These are phyloP conservation scores for Albatrellus ellisii DNA, from an alignment of 768 basidiomycete genomes.

Conservation along the genomic window DNA sequence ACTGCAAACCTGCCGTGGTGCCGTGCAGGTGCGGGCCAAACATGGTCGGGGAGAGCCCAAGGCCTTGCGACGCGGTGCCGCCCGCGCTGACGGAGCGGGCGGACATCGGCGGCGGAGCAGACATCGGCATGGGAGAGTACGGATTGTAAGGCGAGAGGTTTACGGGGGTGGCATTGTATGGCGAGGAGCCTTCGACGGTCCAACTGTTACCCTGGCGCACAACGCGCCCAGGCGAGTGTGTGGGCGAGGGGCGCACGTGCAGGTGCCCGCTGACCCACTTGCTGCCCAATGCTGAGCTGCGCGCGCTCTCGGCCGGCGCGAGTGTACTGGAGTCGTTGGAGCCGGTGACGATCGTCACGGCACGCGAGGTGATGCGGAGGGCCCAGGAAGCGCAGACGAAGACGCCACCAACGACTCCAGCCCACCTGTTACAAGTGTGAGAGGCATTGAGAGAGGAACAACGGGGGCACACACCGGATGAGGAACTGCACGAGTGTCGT, in stretches of 20 bases:
- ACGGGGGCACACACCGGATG: constrained; percentile 35
- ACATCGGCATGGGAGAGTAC: constrained; percentile 17
- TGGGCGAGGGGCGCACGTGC: constrained; percentile 34
- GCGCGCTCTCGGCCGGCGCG: constrained; percentile 42
- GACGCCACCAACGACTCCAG: constrained; percentile 89
- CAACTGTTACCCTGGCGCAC: constrained; percentile 46
- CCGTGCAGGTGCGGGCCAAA: constrained; percentile 15
- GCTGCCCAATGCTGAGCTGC: constrained; percentile 36
- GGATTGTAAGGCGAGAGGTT: constrained; percentile 19
- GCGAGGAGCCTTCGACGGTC: constrained; percentile 40
- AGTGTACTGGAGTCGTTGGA: constrained; percentile 58
- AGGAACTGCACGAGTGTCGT: constrained; percentile 70
- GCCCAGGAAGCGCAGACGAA: constrained; percentile 61
- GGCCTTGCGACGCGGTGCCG: constrained; percentile 4
- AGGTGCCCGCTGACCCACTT: constrained; percentile 62
- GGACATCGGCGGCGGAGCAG: neutral
- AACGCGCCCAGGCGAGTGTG: constrained; percentile 23
- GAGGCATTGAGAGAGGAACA: neutral
- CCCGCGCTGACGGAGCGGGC: constrained; percentile 4
- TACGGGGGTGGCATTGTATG: constrained; percentile 24
- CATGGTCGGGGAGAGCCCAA: constrained; percentile 1
- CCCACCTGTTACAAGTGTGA: constrained; percentile 29
- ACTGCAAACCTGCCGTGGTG: constrained; percentile 18
- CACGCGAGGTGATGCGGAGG: constrained; percentile 27
- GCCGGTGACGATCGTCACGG: constrained; percentile 39